Evolutionary conservation across 1,284 basidiomycete species (phyloP).

Genomic region (Nidula niveotomentosa): DNA sequence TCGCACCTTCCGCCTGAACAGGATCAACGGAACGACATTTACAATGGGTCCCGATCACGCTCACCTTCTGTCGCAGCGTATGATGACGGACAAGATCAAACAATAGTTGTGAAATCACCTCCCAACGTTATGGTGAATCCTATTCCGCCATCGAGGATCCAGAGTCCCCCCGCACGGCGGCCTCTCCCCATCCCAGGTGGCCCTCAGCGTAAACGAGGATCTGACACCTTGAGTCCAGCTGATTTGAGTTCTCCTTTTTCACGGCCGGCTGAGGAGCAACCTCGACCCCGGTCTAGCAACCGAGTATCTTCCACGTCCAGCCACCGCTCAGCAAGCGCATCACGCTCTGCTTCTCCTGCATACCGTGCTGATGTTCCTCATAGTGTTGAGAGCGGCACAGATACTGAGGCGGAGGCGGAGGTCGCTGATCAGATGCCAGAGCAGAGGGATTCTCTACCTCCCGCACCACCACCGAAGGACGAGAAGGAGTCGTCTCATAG

Average conservation of each 20-base stretch:
- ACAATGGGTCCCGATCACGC: constrained; percentile 9
- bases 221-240: constrained; percentile 20
- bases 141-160: constrained; percentile 1
- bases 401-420: constrained; percentile 60
- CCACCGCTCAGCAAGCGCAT: constrained; percentile 14
- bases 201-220: constrained; percentile 17
- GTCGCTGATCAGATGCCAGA: constrained; percentile 25
- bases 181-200: constrained; percentile 13
- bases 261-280: constrained; percentile 18
- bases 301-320: constrained; percentile 20
- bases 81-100: constrained; percentile 32
- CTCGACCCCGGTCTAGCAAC: constrained; percentile 7
- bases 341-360: constrained; percentile 50
- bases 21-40: background rate
- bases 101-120: constrained; percentile 30
- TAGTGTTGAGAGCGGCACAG: constrained; percentile 71
- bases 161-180: constrained; percentile 9
- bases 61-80: constrained; percentile 20
- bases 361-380: constrained; percentile 68
- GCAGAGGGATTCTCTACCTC: constrained; percentile 31
- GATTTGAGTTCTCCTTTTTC: constrained; percentile 7
- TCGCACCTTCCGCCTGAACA: constrained; percentile 14
- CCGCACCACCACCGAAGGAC: constrained; percentile 55
- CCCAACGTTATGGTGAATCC: constrained; percentile 16
- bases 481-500: constrained; percentile 9